Percentiles rank a stretch among this genome's conserved stretches.
Evolutionary conservation across 2,329 filamentous ascomycete genomes (phyloP).

Genomic region (Venturia oleaginea): DNA sequence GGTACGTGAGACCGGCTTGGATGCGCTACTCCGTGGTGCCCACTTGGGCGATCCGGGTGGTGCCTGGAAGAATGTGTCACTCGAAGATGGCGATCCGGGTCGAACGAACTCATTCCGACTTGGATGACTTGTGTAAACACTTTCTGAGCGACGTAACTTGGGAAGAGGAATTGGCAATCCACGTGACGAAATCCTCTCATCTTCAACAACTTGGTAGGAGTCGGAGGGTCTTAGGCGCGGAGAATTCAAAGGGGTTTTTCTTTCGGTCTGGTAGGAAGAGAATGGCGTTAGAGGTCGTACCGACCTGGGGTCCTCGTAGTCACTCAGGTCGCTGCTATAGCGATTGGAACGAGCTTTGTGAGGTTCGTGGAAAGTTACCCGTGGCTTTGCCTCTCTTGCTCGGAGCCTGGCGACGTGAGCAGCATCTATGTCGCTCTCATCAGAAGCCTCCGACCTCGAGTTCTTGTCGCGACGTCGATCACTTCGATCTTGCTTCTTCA

Average conservation of each 20-base stretch:
- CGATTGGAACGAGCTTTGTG: not conserved
- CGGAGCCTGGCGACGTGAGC: not conserved
- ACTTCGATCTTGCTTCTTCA: slow-evolving; percentile 21
- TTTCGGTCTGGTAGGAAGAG: not conserved
- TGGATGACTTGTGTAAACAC: slow-evolving; percentile 1
- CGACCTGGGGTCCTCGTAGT: not conserved
- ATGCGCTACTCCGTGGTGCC: not conserved
- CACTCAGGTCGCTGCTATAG: slow-evolving; percentile 4
- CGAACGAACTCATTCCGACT: slow-evolving; percentile 1
- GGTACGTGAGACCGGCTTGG: not conserved
- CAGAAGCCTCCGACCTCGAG: slow-evolving; percentile 4
- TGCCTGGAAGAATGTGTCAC: not conserved
- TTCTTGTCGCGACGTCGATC: slow-evolving; percentile 1
- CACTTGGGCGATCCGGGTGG: not conserved
- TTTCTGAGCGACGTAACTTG: not conserved
- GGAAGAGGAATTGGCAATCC: not conserved
- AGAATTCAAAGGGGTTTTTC: not conserved
- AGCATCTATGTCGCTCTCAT: slow-evolving; percentile 11
- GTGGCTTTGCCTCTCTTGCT: not conserved
- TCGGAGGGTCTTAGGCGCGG: not conserved
- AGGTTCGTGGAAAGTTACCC: slow-evolving; percentile 5
- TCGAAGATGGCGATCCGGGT: slow-evolving; percentile 4
- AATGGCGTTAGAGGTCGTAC: not conserved
- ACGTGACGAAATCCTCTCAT: not conserved
- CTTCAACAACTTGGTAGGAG: not conserved